Evolutionary conservation across 1,284 basidiomycete species (phyloP).

Genomic region (Sporisorium exsertum): DNA sequence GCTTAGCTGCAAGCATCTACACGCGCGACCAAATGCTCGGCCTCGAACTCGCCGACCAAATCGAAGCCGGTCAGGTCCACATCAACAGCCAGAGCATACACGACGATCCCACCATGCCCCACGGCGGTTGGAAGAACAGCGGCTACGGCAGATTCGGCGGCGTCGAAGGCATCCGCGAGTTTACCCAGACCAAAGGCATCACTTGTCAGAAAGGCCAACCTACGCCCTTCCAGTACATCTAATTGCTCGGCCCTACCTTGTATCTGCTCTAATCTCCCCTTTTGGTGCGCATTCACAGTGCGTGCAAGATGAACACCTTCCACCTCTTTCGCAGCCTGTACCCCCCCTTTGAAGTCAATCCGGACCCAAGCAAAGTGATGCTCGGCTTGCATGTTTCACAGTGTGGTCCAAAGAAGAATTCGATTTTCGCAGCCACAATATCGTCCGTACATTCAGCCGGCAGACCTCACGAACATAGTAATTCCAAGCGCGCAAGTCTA

Average conservation of each 20-base stretch:
- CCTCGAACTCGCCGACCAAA: constrained; percentile 72
- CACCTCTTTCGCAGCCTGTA: no score
- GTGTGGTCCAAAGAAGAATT: no score
- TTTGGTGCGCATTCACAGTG: no score
- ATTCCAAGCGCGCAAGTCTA: neutral
- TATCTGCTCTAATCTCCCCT: no score
- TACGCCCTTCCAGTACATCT: constrained; percentile 36
- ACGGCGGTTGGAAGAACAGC: constrained; percentile 80
- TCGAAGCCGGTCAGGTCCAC: constrained; percentile 69
- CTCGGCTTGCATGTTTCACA: no score
- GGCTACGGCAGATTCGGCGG: constrained; percentile 72
- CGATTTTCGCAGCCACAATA: no score
- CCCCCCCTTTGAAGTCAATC: no score
- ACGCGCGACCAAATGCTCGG: constrained; percentile 73
- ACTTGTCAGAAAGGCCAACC: constrained; percentile 70
- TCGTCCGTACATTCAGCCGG: no score
- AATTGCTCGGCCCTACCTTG: no score
- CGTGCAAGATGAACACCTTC: no score
- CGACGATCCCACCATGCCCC: constrained; percentile 46
- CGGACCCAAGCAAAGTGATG: no score
- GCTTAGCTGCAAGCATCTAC: constrained; percentile 74
- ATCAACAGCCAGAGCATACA: constrained; percentile 59
- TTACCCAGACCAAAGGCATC: constrained; percentile 89
- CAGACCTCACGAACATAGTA: no score
- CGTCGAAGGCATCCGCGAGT: constrained; percentile 85